These are phyloP conservation scores for Fusarium virguliforme DNA, from an alignment of 2,329 filamentous ascomycete genomes.

Conservation along the genomic window DNA sequence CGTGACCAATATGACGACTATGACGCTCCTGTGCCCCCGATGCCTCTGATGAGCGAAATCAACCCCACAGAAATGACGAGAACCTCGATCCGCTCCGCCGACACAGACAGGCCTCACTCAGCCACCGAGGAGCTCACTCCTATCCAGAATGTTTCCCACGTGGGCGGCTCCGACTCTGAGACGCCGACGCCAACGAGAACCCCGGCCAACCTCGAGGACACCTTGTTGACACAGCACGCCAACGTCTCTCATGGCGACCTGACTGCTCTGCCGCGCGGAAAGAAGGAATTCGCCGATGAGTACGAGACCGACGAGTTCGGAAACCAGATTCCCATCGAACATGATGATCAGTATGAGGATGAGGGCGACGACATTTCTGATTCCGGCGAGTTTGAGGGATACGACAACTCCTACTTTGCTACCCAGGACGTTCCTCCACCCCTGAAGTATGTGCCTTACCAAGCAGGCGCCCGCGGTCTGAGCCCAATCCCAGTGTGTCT, in stretches of 20 bases:
- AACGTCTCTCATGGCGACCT: constrained; percentile 74
- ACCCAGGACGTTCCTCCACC: constrained; percentile 76
- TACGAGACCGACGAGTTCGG: constrained; percentile 66
- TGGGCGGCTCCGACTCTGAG: constrained; percentile 72
- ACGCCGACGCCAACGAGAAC: constrained; percentile 75
- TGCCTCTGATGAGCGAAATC: constrained; percentile 91
- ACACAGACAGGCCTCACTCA: constrained; percentile 81
- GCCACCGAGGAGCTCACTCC: constrained; percentile 75
- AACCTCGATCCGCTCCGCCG: constrained; percentile 87
- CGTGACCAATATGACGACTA: constrained; percentile 67
- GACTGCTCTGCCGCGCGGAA: constrained; percentile 67
- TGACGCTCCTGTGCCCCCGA: constrained; percentile 76
- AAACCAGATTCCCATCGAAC: constrained; percentile 60
- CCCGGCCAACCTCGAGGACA: constrained; percentile 70
- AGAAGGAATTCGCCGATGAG: constrained; percentile 61
- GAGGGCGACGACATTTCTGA: constrained; percentile 51
- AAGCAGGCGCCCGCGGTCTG: constrained; percentile 78
- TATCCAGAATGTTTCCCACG: constrained; percentile 75
- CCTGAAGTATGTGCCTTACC: constrained; percentile 77
- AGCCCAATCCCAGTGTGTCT: constrained; percentile 95
- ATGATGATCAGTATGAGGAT: constrained; percentile 62
- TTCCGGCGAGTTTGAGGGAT: constrained; percentile 58
- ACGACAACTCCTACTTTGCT: constrained; percentile 67
- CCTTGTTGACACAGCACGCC: constrained; percentile 78
- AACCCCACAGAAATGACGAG: constrained; percentile 90